Percentiles rank a stretch among this genome's conserved stretches.
Evolutionary conservation across 2,329 filamentous ascomycete species (phyloP).

Genomic region (Fusarium ramigenum): DNA sequence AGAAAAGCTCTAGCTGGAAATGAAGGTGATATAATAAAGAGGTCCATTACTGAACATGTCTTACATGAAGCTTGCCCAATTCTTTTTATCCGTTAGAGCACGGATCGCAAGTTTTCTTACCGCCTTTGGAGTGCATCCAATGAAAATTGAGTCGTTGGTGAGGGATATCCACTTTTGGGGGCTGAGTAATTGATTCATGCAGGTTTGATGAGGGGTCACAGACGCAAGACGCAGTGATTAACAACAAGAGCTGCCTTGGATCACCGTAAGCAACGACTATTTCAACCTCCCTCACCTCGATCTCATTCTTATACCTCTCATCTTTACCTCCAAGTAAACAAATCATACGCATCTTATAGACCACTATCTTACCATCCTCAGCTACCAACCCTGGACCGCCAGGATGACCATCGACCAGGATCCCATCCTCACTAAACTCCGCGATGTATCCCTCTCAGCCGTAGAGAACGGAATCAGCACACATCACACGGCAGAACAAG

Average conservation of each 20-base stretch:
- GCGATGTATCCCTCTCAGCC: neutral
- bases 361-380: neutral
- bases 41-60: fast-evolving
- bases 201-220: neutral
- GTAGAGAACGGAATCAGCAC: neutral
- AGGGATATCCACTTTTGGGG: constrained; percentile 9
- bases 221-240: neutral
- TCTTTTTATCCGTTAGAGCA: fast-evolving
- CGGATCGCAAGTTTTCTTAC: neutral
- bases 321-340: too few relatives aligned
- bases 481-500: neutral
- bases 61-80: fast-evolving
- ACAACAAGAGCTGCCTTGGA: neutral
- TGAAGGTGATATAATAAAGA: fast-evolving
- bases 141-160: neutral
- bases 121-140: neutral
- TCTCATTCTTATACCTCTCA: fast-evolving
- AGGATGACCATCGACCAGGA: constrained; percentile 25
- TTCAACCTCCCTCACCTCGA: neutral
- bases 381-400: neutral
- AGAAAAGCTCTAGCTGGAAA: neutral
- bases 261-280: neutral
- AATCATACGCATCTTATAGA: fast-evolving
- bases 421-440: neutral
- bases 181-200: constrained; percentile 10